A percentile compares a stretch with the other conserved stretches of the same genome.
Conservation (phyloP, 768 basidiomycete genomes). For the Boletus rex-veris region DNA sequence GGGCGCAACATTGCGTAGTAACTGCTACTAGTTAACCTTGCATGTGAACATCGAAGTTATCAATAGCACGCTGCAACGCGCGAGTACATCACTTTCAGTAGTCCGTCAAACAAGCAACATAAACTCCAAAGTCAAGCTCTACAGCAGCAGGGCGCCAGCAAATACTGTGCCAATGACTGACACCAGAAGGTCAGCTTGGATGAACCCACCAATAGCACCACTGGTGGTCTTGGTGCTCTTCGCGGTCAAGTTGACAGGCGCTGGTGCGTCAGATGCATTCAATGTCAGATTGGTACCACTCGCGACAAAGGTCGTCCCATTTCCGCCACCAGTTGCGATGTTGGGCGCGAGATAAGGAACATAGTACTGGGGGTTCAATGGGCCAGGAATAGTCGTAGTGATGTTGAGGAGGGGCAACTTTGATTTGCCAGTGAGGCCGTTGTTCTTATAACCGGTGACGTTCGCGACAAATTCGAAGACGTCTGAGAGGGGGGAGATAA, state of each 20-base stretch:
- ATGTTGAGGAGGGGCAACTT: slow-evolving; percentile 38
- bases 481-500: slow-evolving; percentile 28
- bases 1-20: too few relatives aligned
- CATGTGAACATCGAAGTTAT: too few relatives aligned
- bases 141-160: slow-evolving; percentile 13
- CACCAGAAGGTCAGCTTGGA: too few relatives aligned
- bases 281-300: slow-evolving; percentile 30
- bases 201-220: too few relatives aligned
- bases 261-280: slow-evolving; percentile 28
- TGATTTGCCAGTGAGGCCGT: slow-evolving; percentile 25
- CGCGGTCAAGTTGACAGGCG: slow-evolving; percentile 36
- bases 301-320: slow-evolving; percentile 37
- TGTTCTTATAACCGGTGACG: slow-evolving; percentile 43
- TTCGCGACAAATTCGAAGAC: slow-evolving; percentile 51
- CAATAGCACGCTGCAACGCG: too few relatives aligned
- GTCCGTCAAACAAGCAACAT: slow-evolving; percentile 1
- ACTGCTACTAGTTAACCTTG: too few relatives aligned
- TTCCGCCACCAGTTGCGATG: slow-evolving; percentile 37
- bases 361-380: slow-evolving; percentile 37
- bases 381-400: slow-evolving; percentile 38
- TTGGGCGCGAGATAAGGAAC: slow-evolving; percentile 42
- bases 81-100: slow-evolving; percentile 5
- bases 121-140: neutral
- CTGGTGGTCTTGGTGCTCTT: too few relatives aligned
- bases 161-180: slow-evolving; percentile 9